These are phyloP conservation scores for Pestalotiopsis sp. DNA, from an alignment of 2,329 filamentous ascomycete species.

Conservation along the genomic window DNA sequence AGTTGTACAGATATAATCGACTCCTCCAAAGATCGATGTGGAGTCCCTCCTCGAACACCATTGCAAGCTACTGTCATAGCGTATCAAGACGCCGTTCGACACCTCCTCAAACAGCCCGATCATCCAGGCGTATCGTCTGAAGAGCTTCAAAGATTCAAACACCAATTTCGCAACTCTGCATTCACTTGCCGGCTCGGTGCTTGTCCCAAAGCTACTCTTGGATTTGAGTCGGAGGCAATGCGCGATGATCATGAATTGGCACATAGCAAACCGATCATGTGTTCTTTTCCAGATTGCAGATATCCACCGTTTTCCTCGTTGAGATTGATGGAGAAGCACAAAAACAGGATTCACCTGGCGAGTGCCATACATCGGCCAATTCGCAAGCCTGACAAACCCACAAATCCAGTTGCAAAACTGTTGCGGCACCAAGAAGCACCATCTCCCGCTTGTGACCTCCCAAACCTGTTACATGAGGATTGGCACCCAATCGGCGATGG, in stretches of 20 bases:
- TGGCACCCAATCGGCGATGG: no score
- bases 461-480: no score
- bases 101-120: slow-evolving; percentile 12
- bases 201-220: slow-evolving; percentile 19
- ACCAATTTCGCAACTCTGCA: slow-evolving; percentile 14
- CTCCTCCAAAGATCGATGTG: neutral
- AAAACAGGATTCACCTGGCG: neutral
- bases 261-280: slow-evolving; percentile 15
- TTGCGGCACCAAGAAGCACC: no score
- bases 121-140: slow-evolving; percentile 11
- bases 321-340: neutral
- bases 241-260: slow-evolving; percentile 18
- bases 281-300: slow-evolving; percentile 13
- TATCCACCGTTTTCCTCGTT: slow-evolving; percentile 15
- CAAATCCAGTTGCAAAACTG: no score
- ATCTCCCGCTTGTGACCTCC: no score
- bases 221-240: slow-evolving; percentile 20
- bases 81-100: slow-evolving; percentile 15
- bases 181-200: slow-evolving; percentile 20
- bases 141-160: slow-evolving; percentile 21
- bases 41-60: neutral
- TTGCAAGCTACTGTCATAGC: neutral
- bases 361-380: neutral
- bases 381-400: neutral
- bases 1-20: neutral